Conservation (phyloP, 169 alveolate genomes). For the Babesia ovis region DNA sequence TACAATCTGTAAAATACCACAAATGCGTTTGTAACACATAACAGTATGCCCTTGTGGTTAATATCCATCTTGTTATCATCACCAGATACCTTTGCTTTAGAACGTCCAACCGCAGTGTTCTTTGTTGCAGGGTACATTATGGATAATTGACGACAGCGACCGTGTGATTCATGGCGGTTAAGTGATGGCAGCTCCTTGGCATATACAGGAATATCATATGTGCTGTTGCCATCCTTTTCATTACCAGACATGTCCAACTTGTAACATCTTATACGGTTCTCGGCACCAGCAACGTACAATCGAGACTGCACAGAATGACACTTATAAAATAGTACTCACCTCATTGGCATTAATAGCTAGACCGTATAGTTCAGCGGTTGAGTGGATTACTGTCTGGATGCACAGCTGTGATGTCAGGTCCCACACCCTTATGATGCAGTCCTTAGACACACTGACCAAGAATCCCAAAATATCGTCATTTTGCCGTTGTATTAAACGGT, state of each 20-base stretch:
- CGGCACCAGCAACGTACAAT: constrained; percentile 32
- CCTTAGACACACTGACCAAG: constrained; percentile 81
- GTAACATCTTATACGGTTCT: constrained; percentile 60
- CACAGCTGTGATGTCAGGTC: constrained; percentile 81
- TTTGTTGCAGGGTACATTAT: constrained; percentile 11
- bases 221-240: constrained; percentile 46
- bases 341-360: constrained; percentile 44
- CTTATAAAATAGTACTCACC: background rate
- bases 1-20: constrained; percentile 27
- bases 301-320: constrained; percentile 9
- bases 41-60: constrained; percentile 29
- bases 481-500: background rate
- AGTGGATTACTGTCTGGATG: constrained; percentile 83
- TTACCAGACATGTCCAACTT: constrained; percentile 64
- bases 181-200: constrained; percentile 23
- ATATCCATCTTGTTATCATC: constrained; percentile 7
- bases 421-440: constrained; percentile 86
- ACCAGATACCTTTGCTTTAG: background rate
- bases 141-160: background rate
- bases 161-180: constrained; percentile 28
- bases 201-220: constrained; percentile 36
- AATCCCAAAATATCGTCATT: constrained; percentile 38
- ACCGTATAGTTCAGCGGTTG: constrained; percentile 77
- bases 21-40: constrained; percentile 13
- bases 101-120: constrained; percentile 1